Conservation (phyloP, 1,284 basidiomycete species). For the Malassezia vespertilionis region DNA sequence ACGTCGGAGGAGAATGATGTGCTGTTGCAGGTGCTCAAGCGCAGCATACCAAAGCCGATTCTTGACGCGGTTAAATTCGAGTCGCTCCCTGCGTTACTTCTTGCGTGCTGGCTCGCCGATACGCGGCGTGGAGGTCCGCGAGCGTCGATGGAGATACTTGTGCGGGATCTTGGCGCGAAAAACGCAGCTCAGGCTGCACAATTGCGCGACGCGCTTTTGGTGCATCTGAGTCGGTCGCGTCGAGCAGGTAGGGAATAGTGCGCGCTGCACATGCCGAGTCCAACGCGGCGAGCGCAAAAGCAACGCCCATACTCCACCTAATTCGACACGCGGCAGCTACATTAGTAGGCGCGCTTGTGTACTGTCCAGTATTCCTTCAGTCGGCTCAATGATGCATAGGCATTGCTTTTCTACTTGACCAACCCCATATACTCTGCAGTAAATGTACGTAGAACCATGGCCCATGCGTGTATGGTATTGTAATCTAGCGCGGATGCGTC, state of each 20-base stretch:
- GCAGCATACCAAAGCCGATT: background rate
- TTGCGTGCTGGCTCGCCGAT: slow-evolving; percentile 11
- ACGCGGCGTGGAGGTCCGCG: background rate
- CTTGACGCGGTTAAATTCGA: background rate
- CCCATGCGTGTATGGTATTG: slow-evolving; percentile 70
- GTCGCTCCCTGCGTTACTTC: background rate
- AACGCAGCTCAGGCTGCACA: background rate
- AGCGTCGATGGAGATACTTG: background rate
- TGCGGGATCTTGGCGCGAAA: background rate
- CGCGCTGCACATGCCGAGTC: too few relatives aligned
- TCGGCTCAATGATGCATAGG: too few relatives aligned
- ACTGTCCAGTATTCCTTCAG: too few relatives aligned
- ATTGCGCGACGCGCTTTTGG: slow-evolving; percentile 4
- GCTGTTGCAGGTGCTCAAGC: background rate
- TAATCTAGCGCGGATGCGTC: slow-evolving; percentile 75
- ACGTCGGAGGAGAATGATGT: background rate
- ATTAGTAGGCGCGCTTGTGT: too few relatives aligned
- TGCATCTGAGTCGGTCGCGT: too few relatives aligned
- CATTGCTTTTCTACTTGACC: background rate
- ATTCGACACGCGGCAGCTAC: too few relatives aligned
- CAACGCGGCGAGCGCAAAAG: too few relatives aligned
- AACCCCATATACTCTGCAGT: slow-evolving; percentile 80
- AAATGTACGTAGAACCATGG: slow-evolving; percentile 73
- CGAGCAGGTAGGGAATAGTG: too few relatives aligned
- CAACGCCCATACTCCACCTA: too few relatives aligned